Evolutionary conservation across 768 basidiomycete genomes (phyloP).

Genomic region (Inosperma sp.): DNA sequence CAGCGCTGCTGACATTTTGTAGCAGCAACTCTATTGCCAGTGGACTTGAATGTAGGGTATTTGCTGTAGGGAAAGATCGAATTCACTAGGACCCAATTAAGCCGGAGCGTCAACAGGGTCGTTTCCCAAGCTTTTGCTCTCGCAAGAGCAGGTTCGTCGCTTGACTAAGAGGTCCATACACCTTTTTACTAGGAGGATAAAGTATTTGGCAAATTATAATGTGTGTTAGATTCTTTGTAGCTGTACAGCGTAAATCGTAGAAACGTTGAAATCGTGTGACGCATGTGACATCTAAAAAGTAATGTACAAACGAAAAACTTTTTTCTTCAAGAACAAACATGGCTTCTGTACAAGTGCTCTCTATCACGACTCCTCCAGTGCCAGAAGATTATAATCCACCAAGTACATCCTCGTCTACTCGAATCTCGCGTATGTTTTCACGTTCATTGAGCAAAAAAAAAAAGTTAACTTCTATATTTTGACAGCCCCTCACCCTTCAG

Average conservation of each 20-base stretch:
- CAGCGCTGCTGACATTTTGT: slow-evolving; percentile 4
- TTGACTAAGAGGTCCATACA: slow-evolving; percentile 23
- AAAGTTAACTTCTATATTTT: not conserved
- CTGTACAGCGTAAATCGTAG: not conserved
- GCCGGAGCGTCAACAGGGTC: slow-evolving; percentile 20
- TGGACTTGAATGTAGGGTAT: slow-evolving; percentile 13
- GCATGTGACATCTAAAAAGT: not conserved
- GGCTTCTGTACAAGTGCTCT: slow-evolving; percentile 27
- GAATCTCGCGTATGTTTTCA: slow-evolving; percentile 23
- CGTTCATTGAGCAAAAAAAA: not conserved
- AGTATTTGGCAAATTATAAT: not conserved
- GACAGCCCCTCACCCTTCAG: slow-evolving; percentile 34
- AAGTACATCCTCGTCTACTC: slow-evolving; percentile 24
- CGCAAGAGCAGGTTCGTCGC: slow-evolving; percentile 13
- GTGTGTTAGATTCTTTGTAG: not conserved
- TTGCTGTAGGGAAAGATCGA: slow-evolving; percentile 12
- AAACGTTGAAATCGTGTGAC: not conserved
- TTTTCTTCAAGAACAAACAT: slow-evolving; percentile 12
- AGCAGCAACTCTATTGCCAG: slow-evolving; percentile 13
- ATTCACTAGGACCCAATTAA: slow-evolving; percentile 18
- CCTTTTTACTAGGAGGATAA: not conserved
- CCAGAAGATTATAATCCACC: slow-evolving; percentile 23
- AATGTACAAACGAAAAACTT: not conserved
- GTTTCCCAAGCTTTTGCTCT: slow-evolving; percentile 4
- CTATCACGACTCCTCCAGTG: slow-evolving; percentile 22